Percentiles rank a stretch among this genome's conserved stretches.
Evolutionary conservation across 1,284 basidiomycete genomes (phyloP).

Genomic region (Naganishia liquefaciens): DNA sequence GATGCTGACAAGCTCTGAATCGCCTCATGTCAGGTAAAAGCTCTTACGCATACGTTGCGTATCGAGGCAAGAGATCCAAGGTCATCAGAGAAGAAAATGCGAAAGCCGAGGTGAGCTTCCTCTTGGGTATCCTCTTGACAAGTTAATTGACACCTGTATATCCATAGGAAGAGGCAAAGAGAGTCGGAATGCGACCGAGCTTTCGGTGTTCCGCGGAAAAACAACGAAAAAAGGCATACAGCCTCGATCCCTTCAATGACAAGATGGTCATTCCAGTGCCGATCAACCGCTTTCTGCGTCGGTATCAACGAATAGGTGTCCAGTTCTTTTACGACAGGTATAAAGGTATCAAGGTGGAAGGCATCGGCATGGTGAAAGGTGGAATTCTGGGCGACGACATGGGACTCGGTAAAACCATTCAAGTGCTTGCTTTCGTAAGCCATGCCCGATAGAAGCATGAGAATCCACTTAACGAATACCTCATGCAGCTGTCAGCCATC

Average conservation of each 20-base stretch:
- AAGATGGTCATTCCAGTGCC: conserved; percentile 50
- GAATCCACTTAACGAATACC: background rate
- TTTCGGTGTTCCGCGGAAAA: conserved; percentile 25
- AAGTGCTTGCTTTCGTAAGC: conserved; percentile 51
- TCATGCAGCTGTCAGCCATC: conserved; percentile 55
- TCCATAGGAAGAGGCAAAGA: conserved; percentile 7
- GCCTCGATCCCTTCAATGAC: conserved; percentile 36
- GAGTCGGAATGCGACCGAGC: conserved; percentile 30
- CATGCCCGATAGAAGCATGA: background rate
- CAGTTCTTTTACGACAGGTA: conserved; percentile 56
- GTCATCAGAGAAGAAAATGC: background rate
- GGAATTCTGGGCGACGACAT: conserved; percentile 59
- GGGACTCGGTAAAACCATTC: conserved; percentile 57
- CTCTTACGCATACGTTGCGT: background rate
- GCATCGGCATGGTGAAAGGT: conserved; percentile 50
- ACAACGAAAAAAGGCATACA: conserved; percentile 33
- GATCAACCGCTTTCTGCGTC: conserved; percentile 57
- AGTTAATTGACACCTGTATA: background rate
- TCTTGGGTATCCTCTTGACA: too few relatives aligned
- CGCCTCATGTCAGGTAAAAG: background rate
- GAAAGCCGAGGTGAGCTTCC: conserved; percentile 20
- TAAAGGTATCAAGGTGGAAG: conserved; percentile 47
- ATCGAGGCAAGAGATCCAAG: background rate
- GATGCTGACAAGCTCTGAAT: background rate
- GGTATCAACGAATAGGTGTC: conserved; percentile 56